Evolutionary conservation across 2,329 filamentous ascomycete species (phyloP), one percentile per base, ranked within the genome.

Genomic region (Arthrobotrys megalospora): DNA sequence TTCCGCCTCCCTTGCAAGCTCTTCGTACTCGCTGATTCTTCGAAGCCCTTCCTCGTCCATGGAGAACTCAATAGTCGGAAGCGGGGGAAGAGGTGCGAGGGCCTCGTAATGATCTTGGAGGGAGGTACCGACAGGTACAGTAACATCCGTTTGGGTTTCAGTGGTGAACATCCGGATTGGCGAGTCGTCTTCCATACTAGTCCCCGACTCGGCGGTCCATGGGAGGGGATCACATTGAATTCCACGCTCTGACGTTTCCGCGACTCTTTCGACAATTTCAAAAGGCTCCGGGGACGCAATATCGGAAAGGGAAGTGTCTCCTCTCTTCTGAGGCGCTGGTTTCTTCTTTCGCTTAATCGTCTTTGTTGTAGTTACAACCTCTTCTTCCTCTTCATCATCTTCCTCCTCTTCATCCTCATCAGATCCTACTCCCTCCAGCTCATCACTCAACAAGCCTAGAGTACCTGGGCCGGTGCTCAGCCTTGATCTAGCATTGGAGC

Each of bases 341-440:
- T 78, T 78, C 67, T 78, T 78, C 7, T 69, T 63, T 72, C 75
- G 67, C 32, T 71, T 78, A 50, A 78, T 68, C n/a, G 73, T 77
- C 48, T 78, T 78, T 1, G 67, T 78, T 4, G 75, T 78, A 6
- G 75, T 78, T 2, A 71, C 62, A 45, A 78, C 75, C 32, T 69
- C 72, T 28, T 78, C 73, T 36, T 77, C 73, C 32, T 77, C 72
- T 4, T 69, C 73, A 11, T 76, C 72, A 5, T 70, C 73, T 24
- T 70, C 67, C 34, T 64, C 75, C 1, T 78, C 75, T 8, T 78
- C 75, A 1, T 78, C 75, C 0, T 72, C 67, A 36, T 63, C 53
- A 43, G n/a, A n/a, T n/a, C 64, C 75, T 11, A 62, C 19, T 7
- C 53, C 75, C 7, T 32, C 67, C 8, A 78, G 24, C 34, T 78